Evolutionary conservation across 768 basidiomycete genomes (phyloP), one percentile per base, ranked within the genome.

Genomic region (Dendrothele bispora): DNA sequence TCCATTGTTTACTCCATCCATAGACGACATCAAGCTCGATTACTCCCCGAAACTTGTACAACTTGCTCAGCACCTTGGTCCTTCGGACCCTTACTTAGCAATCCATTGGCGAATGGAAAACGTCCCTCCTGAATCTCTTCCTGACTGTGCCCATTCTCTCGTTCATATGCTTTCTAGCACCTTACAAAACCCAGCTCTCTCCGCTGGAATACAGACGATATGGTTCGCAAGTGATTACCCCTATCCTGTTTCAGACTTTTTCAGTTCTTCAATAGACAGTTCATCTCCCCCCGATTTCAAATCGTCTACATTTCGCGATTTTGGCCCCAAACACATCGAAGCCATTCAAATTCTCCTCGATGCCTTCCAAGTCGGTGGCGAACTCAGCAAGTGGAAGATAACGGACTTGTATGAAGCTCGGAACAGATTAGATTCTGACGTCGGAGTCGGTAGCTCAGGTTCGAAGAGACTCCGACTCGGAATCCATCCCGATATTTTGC

Each of bases 201-300:
- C 53, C 22, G 50, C 52, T 11, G 68, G 67, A 12, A 57, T 81
- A 25, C 55, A 55, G 8, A 71, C 67, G 10, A 69, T 82, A 2
- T 84, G 78, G 77, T 66, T 84, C 41, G 79, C 79, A 2, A 80
- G 76, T 20, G 82, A 84, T 56, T 72, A 80, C 53, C 78, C 79
- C 2, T 57, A 62, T 32, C 57, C 65, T 4, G 44, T 61, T 27
- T 51, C 48, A 26, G 51, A 44, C 47, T 27, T 39, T n/a, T 10
- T 10, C 30, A n/a, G n/a, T 10, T 10, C 30, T 32, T 32, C 30
- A 32, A n/a, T n/a, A 10, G 56, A 43, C 18, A 49, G 40, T 15
- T 20, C 44, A 20, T 44, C 54, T 25, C 1, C 12, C n/a, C 22
- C 48, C 11, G 35, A 12, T 25, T 51, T n/a, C 2, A 66, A 68